Evolutionary conservation across 2,329 filamentous ascomycete genomes (phyloP), one percentile per base, ranked within the genome.

Genomic region (Davidsoniella eucalypti): DNA sequence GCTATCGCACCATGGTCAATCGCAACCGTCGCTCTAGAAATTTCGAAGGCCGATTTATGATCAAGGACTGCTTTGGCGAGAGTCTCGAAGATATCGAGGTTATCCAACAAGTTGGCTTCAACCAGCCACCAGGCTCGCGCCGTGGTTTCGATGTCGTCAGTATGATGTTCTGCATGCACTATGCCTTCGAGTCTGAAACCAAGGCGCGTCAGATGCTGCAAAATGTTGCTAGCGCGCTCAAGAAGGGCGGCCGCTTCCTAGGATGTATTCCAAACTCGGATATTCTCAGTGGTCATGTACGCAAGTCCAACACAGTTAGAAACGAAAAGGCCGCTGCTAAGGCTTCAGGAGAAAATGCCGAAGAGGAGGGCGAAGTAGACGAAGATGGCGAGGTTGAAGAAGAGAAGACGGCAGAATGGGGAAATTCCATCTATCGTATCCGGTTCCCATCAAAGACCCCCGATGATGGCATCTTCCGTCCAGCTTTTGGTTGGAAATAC

Each of bases 151-250:
- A 98, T 62, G 84, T 96, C 40, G 90, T 98, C 55, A 87, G 83
- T 61, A 94, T 94, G 78, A 98, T 98, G 92, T 98, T 98, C 65
- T 93, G 87, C 60, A 92, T 98, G 80, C 92, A 98, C 67, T 98
- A 98, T 63, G 88, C 92, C 5, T 98, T 96, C 58, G 92, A 96
- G 68, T 86, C 73, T 48, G 90, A 98, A 64, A 76, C 78, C 44
- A 93, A 94, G 64, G 87, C 90, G 2, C 78, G 87, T 42, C 84
- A 78, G 55, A 96, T 98, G 92, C 73, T 98, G 51, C 77, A 80
- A 59, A 98, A 98, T 60, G 90, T 98, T 2, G 82, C 92, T 0
- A 84, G 87, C 1, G 77, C 84, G 2, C 66, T 98, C 59, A 94
- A 90, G 64, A 95, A 96, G 62, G 92, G 92, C 21, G 92, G 92